Base-by-base conservation (phyloP, 2,329 filamentous ascomycete species). In the Plenodomus tracheiphilus region DNA sequence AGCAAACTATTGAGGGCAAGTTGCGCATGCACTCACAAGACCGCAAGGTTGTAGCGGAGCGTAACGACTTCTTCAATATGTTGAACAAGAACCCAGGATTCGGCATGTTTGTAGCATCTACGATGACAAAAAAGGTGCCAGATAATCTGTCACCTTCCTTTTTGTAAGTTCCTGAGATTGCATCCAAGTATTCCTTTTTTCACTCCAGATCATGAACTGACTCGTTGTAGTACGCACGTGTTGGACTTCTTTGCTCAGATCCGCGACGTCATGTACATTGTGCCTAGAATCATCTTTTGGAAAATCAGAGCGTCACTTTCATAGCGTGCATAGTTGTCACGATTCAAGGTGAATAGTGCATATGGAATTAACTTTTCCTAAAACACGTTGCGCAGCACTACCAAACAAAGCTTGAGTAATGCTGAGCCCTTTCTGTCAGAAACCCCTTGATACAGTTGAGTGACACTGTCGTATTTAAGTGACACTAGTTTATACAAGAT, bases 1-100 rank as follows among this genome's bases (percentile, higher is more conserved):
- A 41, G 17, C 19, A 25, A 20, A 41, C 39, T 17, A 41, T 41
- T 15, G 39, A 22, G 15, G 39, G 39, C 13, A 41, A 41, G n/a
- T 11, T 41, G 21, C 39, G 39, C 39, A 41, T 41, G 15, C 39
- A 41, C 39, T 41, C 39, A 28, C 39, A 28, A 28, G 39, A 28
- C 28, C 39, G 18, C 9, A 41, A 41, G 11, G 15, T 41, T 28
- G 39, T 41, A 13, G 39, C 39, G 6, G 20, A 41, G 39, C 39
- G 39, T 17, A 15, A 41, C 16, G 39, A 41, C 9, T 41, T 41
- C 21, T 41, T 41, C 20, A 41, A 41, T 1, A 41, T 41, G 39
- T 17, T 41, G 20, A 41, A 41, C 20, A 28, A 28, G 20, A 41
- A 41, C 20, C 39, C 20, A 5, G 39, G 39, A 4, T 41, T 41